A percentile compares a stretch with the other conserved stretches of the same genome.
phyloP scores from a whole-genome alignment of 2,329 filamentous ascomycete species.

The Rhinocladiella mackenziei region DNA sequence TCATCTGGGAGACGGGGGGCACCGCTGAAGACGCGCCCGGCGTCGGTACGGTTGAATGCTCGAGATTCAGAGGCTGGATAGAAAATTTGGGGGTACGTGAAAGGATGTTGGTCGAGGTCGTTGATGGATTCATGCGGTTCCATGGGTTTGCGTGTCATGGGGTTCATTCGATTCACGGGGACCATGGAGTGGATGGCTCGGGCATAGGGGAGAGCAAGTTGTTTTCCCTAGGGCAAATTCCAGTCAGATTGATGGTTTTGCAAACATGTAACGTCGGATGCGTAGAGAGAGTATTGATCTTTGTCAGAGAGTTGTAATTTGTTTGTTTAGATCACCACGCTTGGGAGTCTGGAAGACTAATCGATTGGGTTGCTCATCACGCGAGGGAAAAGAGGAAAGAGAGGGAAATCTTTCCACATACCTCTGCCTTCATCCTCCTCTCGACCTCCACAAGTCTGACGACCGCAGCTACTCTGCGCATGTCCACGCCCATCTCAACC shows the following conservation, averaged over 20 bases:
- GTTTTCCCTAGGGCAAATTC: slow-evolving; percentile 59
- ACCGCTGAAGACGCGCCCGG: slow-evolving; percentile 56
- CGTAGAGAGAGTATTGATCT: too few species aligned
- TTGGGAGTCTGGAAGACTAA: slow-evolving; percentile 99
- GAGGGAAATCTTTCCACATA: slow-evolving; percentile 48
- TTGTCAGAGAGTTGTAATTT: slow-evolving; percentile 71
- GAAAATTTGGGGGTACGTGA: slow-evolving; percentile 55
- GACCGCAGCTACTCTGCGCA: slow-evolving; percentile 79
- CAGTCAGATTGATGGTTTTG: slow-evolving; percentile 4
- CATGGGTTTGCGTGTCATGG: slow-evolving; percentile 36
- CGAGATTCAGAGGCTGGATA: slow-evolving; percentile 62
- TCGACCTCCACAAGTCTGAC: slow-evolving; percentile 82
- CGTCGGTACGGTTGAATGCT: slow-evolving; percentile 62
- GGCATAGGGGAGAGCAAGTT: slow-evolving; percentile 70
- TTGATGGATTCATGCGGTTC: slow-evolving; percentile 59
- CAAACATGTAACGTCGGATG: too few species aligned
- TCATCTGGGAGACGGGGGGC: slow-evolving; percentile 40
- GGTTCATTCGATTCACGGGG: slow-evolving; percentile 57
- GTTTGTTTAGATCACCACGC: slow-evolving; percentile 71
- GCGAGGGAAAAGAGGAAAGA: slow-evolving; percentile 1
- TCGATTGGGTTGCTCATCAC: slow-evolving; percentile 79
- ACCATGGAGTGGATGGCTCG: slow-evolving; percentile 76
- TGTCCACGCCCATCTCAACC: slow-evolving; percentile 71
- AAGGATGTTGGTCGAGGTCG: slow-evolving; percentile 57
- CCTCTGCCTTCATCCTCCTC: slow-evolving; percentile 69